Conservation (phyloP, 78 protist genomes). For the Dictyostelium purpureum region DNA sequence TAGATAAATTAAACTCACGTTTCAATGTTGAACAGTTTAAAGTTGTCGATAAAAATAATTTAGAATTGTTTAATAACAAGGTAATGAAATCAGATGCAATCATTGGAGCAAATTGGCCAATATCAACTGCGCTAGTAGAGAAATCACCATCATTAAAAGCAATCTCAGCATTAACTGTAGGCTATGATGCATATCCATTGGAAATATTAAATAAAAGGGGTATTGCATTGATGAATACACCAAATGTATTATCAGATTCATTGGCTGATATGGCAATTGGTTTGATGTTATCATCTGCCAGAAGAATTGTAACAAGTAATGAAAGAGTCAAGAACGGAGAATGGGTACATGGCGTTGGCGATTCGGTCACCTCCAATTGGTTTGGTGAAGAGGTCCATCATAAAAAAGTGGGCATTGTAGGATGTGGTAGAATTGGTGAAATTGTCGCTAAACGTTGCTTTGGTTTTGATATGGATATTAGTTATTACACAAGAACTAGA, state of each 20-base stretch:
- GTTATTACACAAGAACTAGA: not conserved
- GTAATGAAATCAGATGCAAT: no score
- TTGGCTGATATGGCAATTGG: slow-evolving; percentile 27
- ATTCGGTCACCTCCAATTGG: not conserved
- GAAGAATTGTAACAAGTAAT: slow-evolving; percentile 11
- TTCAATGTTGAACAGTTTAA: no score
- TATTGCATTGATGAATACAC: slow-evolving; percentile 23
- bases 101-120: no score
- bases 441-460: slow-evolving; percentile 26
- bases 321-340: no score
- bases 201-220: not conserved
- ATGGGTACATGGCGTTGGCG: no score
- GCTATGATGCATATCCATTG: slow-evolving; percentile 29
- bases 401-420: slow-evolving; percentile 64
- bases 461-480: slow-evolving; percentile 50
- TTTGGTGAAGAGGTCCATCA: no score
- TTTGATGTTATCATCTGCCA: slow-evolving; percentile 31
- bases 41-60: no score
- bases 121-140: no score
- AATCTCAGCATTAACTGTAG: slow-evolving; percentile 1
- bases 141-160: no score
- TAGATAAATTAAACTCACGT: no score
- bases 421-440: slow-evolving; percentile 70
- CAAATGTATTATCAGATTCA: slow-evolving; percentile 20
- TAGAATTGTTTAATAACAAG: no score